These are phyloP conservation scores for Fusarium sacchari DNA, from an alignment of 2,329 filamentous ascomycete species.

Conservation along the genomic window DNA sequence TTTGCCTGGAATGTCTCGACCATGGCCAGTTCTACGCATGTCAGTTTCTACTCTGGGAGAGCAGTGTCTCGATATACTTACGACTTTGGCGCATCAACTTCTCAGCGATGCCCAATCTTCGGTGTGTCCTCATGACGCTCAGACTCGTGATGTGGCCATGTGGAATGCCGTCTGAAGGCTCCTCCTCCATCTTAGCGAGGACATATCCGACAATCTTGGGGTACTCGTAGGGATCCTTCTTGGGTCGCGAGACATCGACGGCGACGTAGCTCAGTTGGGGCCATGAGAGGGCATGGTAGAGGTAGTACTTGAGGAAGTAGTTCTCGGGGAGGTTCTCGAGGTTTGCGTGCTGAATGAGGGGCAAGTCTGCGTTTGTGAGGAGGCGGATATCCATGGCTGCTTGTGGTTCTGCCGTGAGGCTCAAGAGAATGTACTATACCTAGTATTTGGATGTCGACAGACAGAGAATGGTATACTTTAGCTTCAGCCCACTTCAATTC, in stretches of 20 bases:
- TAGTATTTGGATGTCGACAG: background rate
- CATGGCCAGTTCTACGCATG: constrained; percentile 83
- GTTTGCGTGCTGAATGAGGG: constrained; percentile 96
- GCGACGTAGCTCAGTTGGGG: constrained; percentile 97
- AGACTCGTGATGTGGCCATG: constrained; percentile 97
- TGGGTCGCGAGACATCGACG: constrained; percentile 86
- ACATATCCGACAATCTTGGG: constrained; percentile 99
- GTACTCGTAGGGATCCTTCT: constrained; percentile 83
- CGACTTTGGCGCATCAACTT: constrained; percentile 97
- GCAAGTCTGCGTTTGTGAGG: constrained; percentile 83
- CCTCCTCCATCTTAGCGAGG: constrained; percentile 99
- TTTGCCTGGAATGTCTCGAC: constrained; percentile 90
- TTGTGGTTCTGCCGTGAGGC: background rate
- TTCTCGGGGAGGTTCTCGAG: constrained; percentile 99
- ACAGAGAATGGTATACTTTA: constrained; percentile 17
- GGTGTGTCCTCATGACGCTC: constrained; percentile 95
- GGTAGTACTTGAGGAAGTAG: constrained; percentile 99
- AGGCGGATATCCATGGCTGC: constrained; percentile 87
- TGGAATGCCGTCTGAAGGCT: constrained; percentile 87
- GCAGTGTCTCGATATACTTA: constrained; percentile 57
- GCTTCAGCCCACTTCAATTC: constrained; percentile 22
- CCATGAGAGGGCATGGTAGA: constrained; percentile 98
- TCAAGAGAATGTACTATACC: constrained; percentile 4
- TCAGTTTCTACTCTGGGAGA: background rate
- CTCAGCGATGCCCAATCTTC: constrained; percentile 90